These are phyloP conservation scores for Rosellinia necatrix DNA, from an alignment of 2,329 filamentous ascomycete species.

Conservation along the genomic window DNA sequence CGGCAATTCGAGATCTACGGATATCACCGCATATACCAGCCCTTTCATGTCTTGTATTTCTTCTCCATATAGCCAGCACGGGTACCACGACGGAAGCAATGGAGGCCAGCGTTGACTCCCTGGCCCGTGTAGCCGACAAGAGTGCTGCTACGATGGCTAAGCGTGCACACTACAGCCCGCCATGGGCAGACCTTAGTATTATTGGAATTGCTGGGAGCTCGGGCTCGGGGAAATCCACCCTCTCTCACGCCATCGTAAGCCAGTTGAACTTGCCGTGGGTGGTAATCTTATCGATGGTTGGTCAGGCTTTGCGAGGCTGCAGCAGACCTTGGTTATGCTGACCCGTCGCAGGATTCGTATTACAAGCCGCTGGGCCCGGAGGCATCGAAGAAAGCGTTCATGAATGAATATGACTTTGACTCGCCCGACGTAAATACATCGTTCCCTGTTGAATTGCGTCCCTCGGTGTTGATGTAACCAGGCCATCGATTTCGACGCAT, in stretches of 20 bases:
- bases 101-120: slow-evolving; percentile 36
- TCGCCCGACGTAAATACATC: slow-evolving; percentile 67
- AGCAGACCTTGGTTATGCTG: slow-evolving; percentile 21
- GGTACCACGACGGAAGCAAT: slow-evolving; percentile 30
- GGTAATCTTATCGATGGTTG: slow-evolving; percentile 93
- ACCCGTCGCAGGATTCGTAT: slow-evolving; percentile 77
- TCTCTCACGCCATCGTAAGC: slow-evolving; percentile 88
- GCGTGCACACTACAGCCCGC: slow-evolving; percentile 81
- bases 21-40: neutral
- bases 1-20: slow-evolving; percentile 1
- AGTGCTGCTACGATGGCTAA: slow-evolving; percentile 53
- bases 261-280: slow-evolving; percentile 95
- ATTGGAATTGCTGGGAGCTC: slow-evolving; percentile 96
- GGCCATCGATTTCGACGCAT: slow-evolving; percentile 90
- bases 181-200: slow-evolving; percentile 95
- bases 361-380: slow-evolving; percentile 87
- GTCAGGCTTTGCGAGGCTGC: slow-evolving; percentile 34
- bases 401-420: slow-evolving; percentile 95
- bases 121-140: slow-evolving; percentile 40
- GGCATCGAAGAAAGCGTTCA: slow-evolving; percentile 79
- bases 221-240: slow-evolving; percentile 91
- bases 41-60: slow-evolving; percentile 24
- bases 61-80: slow-evolving; percentile 13
- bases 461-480: slow-evolving; percentile 40
- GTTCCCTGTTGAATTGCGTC: neutral